Conservation (phyloP, 345 rosid species). For the Isatis tinctoria region DNA sequence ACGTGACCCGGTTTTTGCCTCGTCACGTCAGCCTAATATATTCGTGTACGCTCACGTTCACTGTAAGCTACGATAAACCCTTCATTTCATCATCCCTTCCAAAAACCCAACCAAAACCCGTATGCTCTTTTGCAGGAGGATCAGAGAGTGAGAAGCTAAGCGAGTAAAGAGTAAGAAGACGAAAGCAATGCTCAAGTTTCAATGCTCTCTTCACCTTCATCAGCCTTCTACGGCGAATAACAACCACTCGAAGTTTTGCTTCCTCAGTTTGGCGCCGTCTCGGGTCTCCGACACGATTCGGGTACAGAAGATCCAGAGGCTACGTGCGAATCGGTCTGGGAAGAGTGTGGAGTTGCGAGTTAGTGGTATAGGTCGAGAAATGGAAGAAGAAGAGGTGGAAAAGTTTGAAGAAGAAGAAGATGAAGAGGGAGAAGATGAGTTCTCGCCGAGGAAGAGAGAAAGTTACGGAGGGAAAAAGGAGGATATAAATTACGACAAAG, state of each 20-base stretch:
- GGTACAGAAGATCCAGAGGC: neutral
- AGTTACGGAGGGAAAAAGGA: conserved; percentile 43
- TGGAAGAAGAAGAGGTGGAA: conserved; percentile 24
- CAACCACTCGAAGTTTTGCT: neutral
- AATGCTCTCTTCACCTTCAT: conserved; percentile 12
- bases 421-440: conserved; percentile 30
- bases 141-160: neutral
- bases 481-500: conserved; percentile 61
- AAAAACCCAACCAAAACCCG: conserved; percentile 4
- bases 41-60: conserved; percentile 1
- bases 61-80: conserved; percentile 6
- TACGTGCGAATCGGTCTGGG: conserved; percentile 11
- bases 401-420: conserved; percentile 24
- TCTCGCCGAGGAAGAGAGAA: conserved; percentile 19
- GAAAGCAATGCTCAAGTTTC: conserved; percentile 11
- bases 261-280: conserved; percentile 23
- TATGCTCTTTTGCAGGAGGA: neutral
- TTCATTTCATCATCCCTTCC: conserved; percentile 15
- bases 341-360: conserved; percentile 4
- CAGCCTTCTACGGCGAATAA: conserved; percentile 4
- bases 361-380: conserved; percentile 21
- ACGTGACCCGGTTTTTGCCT: neutral
- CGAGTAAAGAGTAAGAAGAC: neutral
- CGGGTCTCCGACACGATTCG: conserved; percentile 18
- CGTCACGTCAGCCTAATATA: neutral